Conservation (phyloP, 1,284 basidiomycete genomes). For the Sporisorium scitamineum region DNA sequence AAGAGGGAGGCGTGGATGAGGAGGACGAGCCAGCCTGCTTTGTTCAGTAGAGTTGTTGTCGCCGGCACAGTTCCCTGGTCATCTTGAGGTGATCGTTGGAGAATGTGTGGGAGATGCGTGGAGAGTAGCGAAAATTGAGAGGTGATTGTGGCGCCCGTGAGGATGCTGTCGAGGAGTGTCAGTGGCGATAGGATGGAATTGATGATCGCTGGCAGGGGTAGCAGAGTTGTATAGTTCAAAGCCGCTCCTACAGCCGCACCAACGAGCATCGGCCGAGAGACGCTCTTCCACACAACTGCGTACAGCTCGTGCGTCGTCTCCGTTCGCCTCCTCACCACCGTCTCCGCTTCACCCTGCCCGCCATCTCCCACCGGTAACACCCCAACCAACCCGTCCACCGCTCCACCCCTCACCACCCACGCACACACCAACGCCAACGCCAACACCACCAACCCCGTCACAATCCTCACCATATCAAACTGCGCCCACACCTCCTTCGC, state of each 20-base stretch:
- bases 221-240: not conserved
- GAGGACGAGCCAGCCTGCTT: conserved; percentile 26
- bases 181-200: conserved; percentile 4
- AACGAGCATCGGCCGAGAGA: conserved; percentile 3
- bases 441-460: conserved; percentile 73
- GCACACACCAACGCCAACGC: conserved; percentile 29
- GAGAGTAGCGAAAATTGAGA: conserved; percentile 22
- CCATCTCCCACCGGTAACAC: not conserved
- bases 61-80: conserved; percentile 1
- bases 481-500: conserved; percentile 93
- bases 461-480: conserved; percentile 85
- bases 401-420: conserved; percentile 27
- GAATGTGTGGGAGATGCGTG: not conserved
- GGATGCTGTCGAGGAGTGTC: conserved; percentile 31
- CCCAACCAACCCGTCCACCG: conserved; percentile 18
- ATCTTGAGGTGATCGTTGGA: not conserved
- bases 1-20: conserved; percentile 55
- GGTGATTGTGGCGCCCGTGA: conserved; percentile 13
- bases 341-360: not conserved
- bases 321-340: conserved; percentile 9
- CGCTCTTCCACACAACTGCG: not conserved
- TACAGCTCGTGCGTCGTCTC: conserved; percentile 25
- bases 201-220: not conserved
- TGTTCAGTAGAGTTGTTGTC: conserved; percentile 18
- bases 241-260: not conserved